Conservation (phyloP, 371 early-diverging fungal species). For the Ordospora pajunii region DNA sequence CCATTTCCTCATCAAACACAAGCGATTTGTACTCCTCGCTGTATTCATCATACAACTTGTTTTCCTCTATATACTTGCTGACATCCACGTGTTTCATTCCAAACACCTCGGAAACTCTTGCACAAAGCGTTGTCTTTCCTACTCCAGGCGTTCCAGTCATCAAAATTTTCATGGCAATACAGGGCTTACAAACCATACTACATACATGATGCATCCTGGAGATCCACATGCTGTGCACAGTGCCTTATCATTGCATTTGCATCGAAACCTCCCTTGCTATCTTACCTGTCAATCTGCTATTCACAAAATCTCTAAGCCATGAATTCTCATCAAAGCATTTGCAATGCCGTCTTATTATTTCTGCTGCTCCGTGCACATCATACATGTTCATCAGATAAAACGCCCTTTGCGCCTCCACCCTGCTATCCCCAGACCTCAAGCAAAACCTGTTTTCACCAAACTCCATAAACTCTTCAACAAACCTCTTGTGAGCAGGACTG, state of each 20-base stretch:
- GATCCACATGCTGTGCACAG: too few species aligned
- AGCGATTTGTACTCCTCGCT: conserved; percentile 77
- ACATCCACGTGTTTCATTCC: conserved; percentile 71
- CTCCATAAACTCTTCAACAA: conserved; percentile 21
- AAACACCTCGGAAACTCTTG: conserved; percentile 67
- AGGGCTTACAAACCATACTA: background rate
- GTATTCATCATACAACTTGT: conserved; percentile 73
- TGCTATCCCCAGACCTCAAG: conserved; percentile 14
- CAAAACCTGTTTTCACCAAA: conserved; percentile 28
- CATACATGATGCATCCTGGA: too few species aligned
- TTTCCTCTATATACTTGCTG: conserved; percentile 73
- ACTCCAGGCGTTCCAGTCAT: conserved; percentile 94
- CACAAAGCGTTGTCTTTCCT: conserved; percentile 83
- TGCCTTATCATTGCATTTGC: too few species aligned
- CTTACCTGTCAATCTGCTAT: background rate
- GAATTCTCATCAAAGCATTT: background rate
- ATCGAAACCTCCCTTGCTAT: too few species aligned
- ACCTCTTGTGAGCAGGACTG: background rate
- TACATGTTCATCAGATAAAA: conserved; percentile 41
- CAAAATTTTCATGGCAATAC: conserved; percentile 67
- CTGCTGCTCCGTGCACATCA: conserved; percentile 15
- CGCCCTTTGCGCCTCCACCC: conserved; percentile 24
- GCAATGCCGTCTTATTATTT: conserved; percentile 11
- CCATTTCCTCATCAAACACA: conserved; percentile 79
- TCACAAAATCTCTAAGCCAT: background rate